phyloP scores from a whole-genome alignment of 257 asterid genomes.

The Coffea canephora region DNA sequence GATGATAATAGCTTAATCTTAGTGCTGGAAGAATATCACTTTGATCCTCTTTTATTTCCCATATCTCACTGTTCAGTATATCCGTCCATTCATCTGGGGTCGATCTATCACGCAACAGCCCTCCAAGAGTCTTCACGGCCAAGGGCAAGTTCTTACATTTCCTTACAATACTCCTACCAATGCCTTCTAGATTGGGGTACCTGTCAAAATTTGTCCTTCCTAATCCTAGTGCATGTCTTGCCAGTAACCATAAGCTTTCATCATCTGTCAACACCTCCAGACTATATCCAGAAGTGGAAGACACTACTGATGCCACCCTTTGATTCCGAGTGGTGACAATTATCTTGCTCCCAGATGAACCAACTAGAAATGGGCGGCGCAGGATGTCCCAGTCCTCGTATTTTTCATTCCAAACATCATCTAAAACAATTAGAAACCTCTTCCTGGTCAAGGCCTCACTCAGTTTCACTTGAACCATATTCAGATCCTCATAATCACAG shows the following conservation, averaged over 20 bases:
- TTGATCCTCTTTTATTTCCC: too few species aligned
- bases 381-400: conserved; percentile 15
- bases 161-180: too few species aligned
- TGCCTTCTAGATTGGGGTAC: too few species aligned
- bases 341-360: conserved; percentile 18
- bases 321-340: conserved; percentile 15
- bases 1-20: too few species aligned
- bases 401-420: conserved; percentile 22
- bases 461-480: conserved; percentile 12
- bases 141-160: too few species aligned
- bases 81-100: too few species aligned
- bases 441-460: background rate
- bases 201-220: too few species aligned
- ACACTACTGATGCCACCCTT: conserved; percentile 10
- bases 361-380: conserved; percentile 17
- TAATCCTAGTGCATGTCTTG: too few species aligned
- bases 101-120: too few species aligned
- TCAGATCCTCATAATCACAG: conserved; percentile 14
- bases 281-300: background rate
- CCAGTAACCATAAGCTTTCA: conserved; percentile 12
- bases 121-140: too few species aligned
- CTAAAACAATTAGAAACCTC: conserved; percentile 18
- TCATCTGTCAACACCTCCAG: conserved; percentile 12
- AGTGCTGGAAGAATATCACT: too few species aligned
- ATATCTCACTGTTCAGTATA: too few species aligned